Evolutionary conservation across 192 early-diverging fungal genomes (phyloP), one percentile per base, ranked within the genome.

Genomic region (Spizellomyces sp.): DNA sequence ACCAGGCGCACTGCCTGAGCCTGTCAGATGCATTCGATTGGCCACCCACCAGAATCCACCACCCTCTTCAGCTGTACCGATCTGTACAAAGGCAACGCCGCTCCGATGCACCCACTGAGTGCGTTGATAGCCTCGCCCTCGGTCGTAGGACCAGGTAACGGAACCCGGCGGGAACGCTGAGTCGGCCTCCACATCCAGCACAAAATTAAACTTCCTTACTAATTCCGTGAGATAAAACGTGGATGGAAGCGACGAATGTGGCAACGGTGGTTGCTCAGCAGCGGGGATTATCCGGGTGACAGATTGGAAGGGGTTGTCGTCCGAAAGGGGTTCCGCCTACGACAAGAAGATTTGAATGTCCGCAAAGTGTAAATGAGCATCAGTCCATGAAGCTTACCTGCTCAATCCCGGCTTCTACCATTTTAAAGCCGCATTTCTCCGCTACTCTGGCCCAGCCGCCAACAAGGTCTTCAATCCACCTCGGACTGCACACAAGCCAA

Each of bases 121-220:
- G 72, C 93, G 84, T 75, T 84, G 83, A 77, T 90, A 93, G 27
- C 70, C 70, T 4, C 82, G 82, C 2, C 88, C 84, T 22, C 87
- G 79, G 17, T 83, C 69, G 76, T 90, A 90, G 1, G 89, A 85
- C 71, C 75, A 86, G 8, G 83, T 62, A 7, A 88, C 81, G 0
- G 85, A 68, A 7, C 81, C 78, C 17, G 82, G 79, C 0, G 92
- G 91, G 66, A 93, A 96, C 36, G 74, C 64, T 36, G 70, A 54
- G 70, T 98, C 96, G 0, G 94, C 90, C 74, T 99, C 97, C n/a
- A 93, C 86, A 75, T 99, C 97, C 14, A 97, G 83, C 19, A 99
- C 85, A 82, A 96, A 99, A 17, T 89, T 90, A 72, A 92, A 87
- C 8, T 81, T 78, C 55, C 88, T 84, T n/a, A 96, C 80, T 19